phyloP scores from a whole-genome alignment of 108 stramenopile species.

The Conticribra weissflogii region DNA sequence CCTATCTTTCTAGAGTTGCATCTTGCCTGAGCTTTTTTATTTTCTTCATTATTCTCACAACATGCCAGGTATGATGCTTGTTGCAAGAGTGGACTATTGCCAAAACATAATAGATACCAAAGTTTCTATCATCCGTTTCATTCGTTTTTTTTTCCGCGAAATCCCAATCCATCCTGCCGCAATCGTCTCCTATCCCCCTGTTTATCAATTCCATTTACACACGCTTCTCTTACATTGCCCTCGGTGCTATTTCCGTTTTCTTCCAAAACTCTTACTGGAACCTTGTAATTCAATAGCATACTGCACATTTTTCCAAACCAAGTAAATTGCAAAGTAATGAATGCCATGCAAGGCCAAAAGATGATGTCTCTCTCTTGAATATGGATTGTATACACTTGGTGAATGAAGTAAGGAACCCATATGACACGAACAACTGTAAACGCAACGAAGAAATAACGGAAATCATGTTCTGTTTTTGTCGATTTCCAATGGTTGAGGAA shows the following conservation, averaged over 20 bases:
- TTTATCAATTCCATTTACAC: too few relatives aligned
- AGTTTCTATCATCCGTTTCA: too few relatives aligned
- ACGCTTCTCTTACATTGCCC: too few relatives aligned
- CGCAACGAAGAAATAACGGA: conserved; percentile 28
- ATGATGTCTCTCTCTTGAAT: conserved; percentile 29
- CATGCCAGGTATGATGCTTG: too few relatives aligned
- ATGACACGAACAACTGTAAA: conserved; percentile 40
- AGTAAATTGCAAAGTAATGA: conserved; percentile 33
- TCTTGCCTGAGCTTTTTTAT: too few relatives aligned
- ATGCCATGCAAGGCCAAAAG: conserved; percentile 26
- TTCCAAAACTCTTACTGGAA: conserved; percentile 30
- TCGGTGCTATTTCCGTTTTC: conserved; percentile 1
- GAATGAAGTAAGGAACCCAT: conserved; percentile 47
- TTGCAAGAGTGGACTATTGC: too few relatives aligned
- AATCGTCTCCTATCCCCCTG: too few relatives aligned
- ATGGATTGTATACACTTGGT: conserved; percentile 18
- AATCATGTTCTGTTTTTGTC: conserved; percentile 27
- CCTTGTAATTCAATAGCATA: conserved; percentile 35
- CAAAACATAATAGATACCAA: too few relatives aligned
- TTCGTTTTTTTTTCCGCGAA: too few relatives aligned
- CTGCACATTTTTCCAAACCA: conserved; percentile 48
- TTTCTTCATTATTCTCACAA: too few relatives aligned
- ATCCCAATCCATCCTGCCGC: too few relatives aligned
- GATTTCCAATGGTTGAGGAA: conserved; percentile 50
- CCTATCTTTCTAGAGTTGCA: too few relatives aligned